phyloP scores from a whole-genome alignment of 2,329 filamentous ascomycete genomes.

The Furcasterigmium furcatum region DNA sequence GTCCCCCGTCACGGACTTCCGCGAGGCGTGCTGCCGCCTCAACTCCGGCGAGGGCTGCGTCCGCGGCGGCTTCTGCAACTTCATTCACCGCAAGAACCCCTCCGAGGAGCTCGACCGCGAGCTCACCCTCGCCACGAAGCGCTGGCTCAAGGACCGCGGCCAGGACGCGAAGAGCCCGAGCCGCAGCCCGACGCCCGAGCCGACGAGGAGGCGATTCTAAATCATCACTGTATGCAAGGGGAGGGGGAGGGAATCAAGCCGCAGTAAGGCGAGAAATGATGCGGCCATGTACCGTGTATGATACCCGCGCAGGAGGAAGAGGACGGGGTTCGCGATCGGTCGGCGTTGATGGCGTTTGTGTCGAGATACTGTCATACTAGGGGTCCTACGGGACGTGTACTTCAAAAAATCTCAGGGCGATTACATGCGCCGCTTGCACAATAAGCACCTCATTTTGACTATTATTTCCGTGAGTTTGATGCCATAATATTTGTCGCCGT shows the following conservation, averaged over 20 bases:
- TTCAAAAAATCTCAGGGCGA: neutral
- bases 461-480: too few species aligned
- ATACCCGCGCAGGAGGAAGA: slow-evolving; percentile 1
- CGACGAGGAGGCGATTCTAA: slow-evolving; percentile 69
- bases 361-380: too few species aligned
- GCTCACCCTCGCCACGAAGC: slow-evolving; percentile 84
- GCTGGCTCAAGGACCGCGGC: slow-evolving; percentile 86
- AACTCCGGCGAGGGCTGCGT: slow-evolving; percentile 96
- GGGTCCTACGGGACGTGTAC: neutral
- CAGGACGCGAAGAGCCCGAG: slow-evolving; percentile 79
- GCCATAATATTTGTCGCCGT: too few species aligned
- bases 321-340: neutral
- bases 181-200: slow-evolving; percentile 84
- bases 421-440: too few species aligned
- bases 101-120: slow-evolving; percentile 85
- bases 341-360: neutral
- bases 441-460: too few species aligned
- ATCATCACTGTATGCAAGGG: neutral
- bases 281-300: neutral
- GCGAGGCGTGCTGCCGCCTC: slow-evolving; percentile 92
- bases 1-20: slow-evolving; percentile 94
- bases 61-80: slow-evolving; percentile 96
- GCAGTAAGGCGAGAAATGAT: neutral
- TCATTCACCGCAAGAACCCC: slow-evolving; percentile 97
- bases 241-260: neutral